Conservation (phyloP, 345 rosid species). For the Triadica sebifera region DNA sequence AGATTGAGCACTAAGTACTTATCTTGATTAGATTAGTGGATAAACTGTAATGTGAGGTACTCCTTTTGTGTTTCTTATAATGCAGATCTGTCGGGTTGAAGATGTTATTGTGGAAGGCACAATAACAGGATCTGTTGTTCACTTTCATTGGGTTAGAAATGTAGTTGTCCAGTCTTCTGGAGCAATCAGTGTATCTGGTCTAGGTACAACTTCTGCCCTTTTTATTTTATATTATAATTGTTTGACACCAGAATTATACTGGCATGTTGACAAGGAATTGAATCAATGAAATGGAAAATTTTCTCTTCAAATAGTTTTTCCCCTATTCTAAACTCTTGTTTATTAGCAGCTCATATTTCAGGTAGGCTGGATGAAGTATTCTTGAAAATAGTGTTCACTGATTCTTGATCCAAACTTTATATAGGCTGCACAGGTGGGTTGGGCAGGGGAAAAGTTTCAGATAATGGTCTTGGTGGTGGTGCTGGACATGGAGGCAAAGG, state of each 20-base stretch:
- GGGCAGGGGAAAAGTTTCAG: slow-evolving; percentile 67
- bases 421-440: slow-evolving; percentile 89
- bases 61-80: slow-evolving; percentile 19
- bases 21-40: slow-evolving; percentile 21
- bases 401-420: slow-evolving; percentile 18
- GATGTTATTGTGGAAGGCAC: slow-evolving; percentile 51
- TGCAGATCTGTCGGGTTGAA: slow-evolving; percentile 74
- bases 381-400: not conserved
- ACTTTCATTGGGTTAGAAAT: slow-evolving; percentile 63
- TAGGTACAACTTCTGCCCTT: slow-evolving; percentile 37
- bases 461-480: slow-evolving; percentile 78
- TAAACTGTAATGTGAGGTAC: slow-evolving; percentile 10
- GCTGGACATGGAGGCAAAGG: slow-evolving; percentile 98
- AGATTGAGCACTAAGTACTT: slow-evolving; percentile 27
- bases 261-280: not conserved
- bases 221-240: not conserved
- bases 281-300: not conserved
- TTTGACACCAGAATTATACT: too few species aligned
- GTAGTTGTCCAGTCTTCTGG: slow-evolving; percentile 47
- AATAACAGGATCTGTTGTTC: slow-evolving; percentile 57
- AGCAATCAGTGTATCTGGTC: slow-evolving; percentile 50
- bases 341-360: not conserved
- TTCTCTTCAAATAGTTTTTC: not conserved
- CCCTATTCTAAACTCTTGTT: not conserved
- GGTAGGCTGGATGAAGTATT: not conserved